Evolutionary conservation across 371 early-diverging fungal genomes (phyloP).

Genomic region (Mortierella sp.): DNA sequence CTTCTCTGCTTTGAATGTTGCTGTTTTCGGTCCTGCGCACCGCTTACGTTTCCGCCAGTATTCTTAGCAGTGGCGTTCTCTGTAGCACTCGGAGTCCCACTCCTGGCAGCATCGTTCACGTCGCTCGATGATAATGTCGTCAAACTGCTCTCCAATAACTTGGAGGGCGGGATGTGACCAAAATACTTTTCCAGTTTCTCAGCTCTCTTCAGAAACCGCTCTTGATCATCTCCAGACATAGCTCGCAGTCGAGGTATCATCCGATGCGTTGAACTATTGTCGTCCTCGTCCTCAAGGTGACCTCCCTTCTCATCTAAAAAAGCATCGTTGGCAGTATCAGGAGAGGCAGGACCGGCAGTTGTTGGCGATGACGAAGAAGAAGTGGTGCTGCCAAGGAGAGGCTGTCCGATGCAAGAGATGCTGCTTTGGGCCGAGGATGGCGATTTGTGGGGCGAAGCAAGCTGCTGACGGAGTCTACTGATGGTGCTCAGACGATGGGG

Average conservation of each 20-base stretch:
- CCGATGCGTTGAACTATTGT: conserved; percentile 5
- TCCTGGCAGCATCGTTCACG: background rate
- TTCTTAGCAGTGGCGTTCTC: background rate
- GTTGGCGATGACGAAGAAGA: background rate
- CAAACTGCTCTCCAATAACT: conserved; percentile 24
- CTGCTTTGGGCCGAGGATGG: background rate
- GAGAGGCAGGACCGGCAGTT: conserved; percentile 6
- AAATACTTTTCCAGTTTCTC: conserved; percentile 41
- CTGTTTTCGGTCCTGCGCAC: background rate
- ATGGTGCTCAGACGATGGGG: conserved; percentile 11
- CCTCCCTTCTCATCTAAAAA: background rate
- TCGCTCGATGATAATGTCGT: conserved; percentile 1
- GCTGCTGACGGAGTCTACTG: conserved; percentile 25
- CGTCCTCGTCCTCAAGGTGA: background rate
- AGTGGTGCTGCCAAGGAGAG: background rate
- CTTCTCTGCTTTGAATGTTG: background rate
- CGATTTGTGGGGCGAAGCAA: conserved; percentile 7
- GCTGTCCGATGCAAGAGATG: conserved; percentile 20
- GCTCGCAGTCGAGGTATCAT: conserved; percentile 30
- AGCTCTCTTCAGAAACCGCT: conserved; percentile 36
- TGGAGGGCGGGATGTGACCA: conserved; percentile 42
- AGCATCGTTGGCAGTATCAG: background rate
- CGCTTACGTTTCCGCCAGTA: background rate
- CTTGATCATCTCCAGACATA: conserved; percentile 45
- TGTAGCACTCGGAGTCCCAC: background rate